Evolutionary conservation across 768 basidiomycete genomes (phyloP), one percentile per base, ranked within the genome.

Genomic region (Ramaria rubella): DNA sequence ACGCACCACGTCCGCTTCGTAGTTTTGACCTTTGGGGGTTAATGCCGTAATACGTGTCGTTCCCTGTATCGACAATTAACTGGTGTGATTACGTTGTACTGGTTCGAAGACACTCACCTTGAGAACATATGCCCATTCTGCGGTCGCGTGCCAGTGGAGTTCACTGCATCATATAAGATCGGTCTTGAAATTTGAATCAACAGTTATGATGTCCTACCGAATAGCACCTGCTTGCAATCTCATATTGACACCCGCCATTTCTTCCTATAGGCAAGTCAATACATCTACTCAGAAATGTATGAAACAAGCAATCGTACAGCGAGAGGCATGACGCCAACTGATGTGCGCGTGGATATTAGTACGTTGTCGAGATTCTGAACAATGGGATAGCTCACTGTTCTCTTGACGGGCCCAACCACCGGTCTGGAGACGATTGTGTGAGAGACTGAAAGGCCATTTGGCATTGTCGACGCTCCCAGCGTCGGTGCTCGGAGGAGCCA

Each of bases 361-460:
- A 56, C 43, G 5, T 29, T 34, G 19, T 17, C 29, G 21, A 21
- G 17, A 33, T 11, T 23, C 5, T 42, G 27, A 36, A 23, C 2
- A 12, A 26, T 26, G 42, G 38, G 33, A n/a, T 1, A 5, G 65
- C 75, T 19, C 51, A 79, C 83, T 58, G 59, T 81, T 86, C 65
- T 84, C 77, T 63, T 82, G 75, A 45, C 82, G 74, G 27, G 83
- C 79, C 82, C 83, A 86, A 1, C 85, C 85, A n/a, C 83, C 85
- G 4, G 74, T 72, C 52, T 77, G 76, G 6, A 86, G 61, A 31
- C 81, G 79, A 62, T 75, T 83, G 62, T 82, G 81, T 58, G 82
- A 83, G 21, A 82, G 65, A 48, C 77, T 71, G 63, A 84, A 81
- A 0, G 83, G 78, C 85, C 85, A 86, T 62, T 85, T 85, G 59